Evolutionary conservation across 768 basidiomycete species (phyloP).

Genomic region (Cystobasidium onofrii): DNA sequence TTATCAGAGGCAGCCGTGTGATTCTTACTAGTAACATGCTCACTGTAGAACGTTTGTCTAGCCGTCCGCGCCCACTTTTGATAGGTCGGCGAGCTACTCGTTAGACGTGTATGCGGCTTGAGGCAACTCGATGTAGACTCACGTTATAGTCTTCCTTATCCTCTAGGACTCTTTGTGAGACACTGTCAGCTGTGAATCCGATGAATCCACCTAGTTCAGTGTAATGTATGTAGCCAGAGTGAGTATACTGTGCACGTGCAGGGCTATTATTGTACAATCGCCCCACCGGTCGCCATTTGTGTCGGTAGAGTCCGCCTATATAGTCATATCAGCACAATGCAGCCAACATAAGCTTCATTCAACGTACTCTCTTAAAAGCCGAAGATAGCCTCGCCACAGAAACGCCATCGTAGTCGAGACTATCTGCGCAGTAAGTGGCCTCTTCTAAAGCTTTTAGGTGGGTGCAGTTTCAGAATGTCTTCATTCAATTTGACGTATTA

Average conservation of each 20-base stretch:
- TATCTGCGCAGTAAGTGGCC: not conserved
- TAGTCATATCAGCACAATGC: not conserved
- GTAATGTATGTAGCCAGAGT: not conserved
- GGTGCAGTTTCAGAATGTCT: not conserved
- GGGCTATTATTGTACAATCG: no score
- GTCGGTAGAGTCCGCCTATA: constrained; percentile 37
- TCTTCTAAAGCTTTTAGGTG: not conserved
- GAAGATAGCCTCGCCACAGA: constrained; percentile 19
- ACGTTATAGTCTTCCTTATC: constrained; percentile 6
- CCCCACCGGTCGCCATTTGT: constrained; percentile 38
- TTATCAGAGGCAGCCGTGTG: not conserved
- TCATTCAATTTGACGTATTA: no score
- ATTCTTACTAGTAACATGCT: not conserved
- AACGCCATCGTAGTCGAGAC: not conserved
- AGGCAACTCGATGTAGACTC: not conserved
- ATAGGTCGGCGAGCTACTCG: not conserved
- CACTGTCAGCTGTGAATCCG: constrained; percentile 16
- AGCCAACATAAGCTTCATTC: not conserved
- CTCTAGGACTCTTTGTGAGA: constrained; percentile 11
- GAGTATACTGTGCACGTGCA: no score
- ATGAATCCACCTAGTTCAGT: constrained; percentile 10
- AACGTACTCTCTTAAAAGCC: constrained; percentile 29
- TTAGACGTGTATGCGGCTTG: not conserved
- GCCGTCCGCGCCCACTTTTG: constrained; percentile 14
- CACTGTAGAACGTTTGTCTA: constrained; percentile 17